Evolutionary conservation across 2,329 filamentous ascomycete species (phyloP), one percentile per base, ranked within the genome.

Genomic region (Beauveria medogensis): DNA sequence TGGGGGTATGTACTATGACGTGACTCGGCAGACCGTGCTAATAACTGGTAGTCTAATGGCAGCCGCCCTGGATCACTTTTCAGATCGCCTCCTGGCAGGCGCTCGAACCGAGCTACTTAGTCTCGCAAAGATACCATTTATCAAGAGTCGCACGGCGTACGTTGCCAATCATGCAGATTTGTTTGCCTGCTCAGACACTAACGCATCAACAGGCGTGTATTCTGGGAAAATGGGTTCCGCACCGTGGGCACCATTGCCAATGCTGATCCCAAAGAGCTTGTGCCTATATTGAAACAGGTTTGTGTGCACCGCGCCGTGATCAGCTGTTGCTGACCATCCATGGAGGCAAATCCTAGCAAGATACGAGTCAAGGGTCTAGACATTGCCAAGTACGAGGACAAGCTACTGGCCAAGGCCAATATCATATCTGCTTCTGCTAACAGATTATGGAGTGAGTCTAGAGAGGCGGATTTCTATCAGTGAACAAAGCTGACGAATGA

Each of bases 201-300:
- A 54, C 64, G 40, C 51, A 18, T 5, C 12, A 10, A 28, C 26
- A 76, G 74, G 4, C 70, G 82, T 16, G 78, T 91, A 6, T 88
- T 92, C 63, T 89, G 88, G 79, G 89, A 92, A 61, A 91, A 88
- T 69, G 89, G 89, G 1, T 88, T 88, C 68, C 86, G 83, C 67
- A 87, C 82, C 26, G 75, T 91, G 30, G 84, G 85, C 41, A 79
- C 83, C 3, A 77, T 92, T 53, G 87, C 89, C 5, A 88, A 88
- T 65, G 87, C 88, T 0, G 82, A 88, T 63, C 80, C 85, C 0
- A 80, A 80, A 63, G 88, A 90, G 64, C 75, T 92, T 26, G 77
- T 91, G 2, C 87, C 88, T 7, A 75, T 92, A n/a, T 75, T 92
- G 55, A 82, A 89, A 77, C 86, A 89, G 79, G 85, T 51, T 30